Evolutionary conservation across 2,329 filamentous ascomycete genomes (phyloP).

Genomic region (Aspergillus uvarum): DNA sequence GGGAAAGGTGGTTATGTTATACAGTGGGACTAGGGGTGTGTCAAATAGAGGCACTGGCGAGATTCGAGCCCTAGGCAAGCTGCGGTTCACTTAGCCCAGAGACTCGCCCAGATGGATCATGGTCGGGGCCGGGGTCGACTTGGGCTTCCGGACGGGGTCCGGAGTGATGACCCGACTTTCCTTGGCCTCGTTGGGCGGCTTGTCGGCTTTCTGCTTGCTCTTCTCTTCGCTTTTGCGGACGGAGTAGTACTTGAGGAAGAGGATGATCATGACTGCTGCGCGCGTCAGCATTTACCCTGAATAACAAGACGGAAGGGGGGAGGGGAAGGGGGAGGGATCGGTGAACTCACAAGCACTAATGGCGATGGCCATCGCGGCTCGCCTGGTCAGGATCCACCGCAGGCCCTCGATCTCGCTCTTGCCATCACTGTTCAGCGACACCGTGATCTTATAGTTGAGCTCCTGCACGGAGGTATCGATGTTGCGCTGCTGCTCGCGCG

Average conservation of each 20-base stretch:
- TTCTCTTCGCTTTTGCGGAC: slow-evolving; percentile 38
- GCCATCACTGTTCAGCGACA: slow-evolving; percentile 81
- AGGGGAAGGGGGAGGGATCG: not conserved
- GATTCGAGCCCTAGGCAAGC: not conserved
- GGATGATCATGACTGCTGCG: slow-evolving; percentile 47
- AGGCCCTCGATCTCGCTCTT: slow-evolving; percentile 90
- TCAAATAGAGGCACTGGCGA: not conserved
- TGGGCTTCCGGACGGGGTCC: not conserved
- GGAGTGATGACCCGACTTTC: slow-evolving; percentile 21
- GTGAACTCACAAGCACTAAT: slow-evolving; percentile 49
- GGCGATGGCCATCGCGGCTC: slow-evolving; percentile 62
- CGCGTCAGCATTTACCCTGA: slow-evolving; percentile 12
- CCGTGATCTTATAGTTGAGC: slow-evolving; percentile 94
- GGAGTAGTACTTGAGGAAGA: slow-evolving; percentile 48
- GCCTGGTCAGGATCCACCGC: slow-evolving; percentile 74
- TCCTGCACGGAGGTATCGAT: slow-evolving; percentile 90
- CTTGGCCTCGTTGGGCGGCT: slow-evolving; percentile 30
- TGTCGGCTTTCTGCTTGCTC: slow-evolving; percentile 34
- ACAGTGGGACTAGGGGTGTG: not conserved
- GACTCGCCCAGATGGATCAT: slow-evolving; percentile 31
- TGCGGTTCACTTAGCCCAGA: slow-evolving; percentile 25
- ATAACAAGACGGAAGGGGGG: not conserved
- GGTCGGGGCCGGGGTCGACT: slow-evolving; percentile 10
- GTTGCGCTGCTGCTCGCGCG: slow-evolving; percentile 80
- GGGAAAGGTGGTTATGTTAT: slow-evolving; percentile 2